A percentile compares a stretch with the other conserved stretches of the same genome.
Evolutionary conservation across 176 grass and related monocot genomes (phyloP).

Genomic region (Pharus latifolius): DNA sequence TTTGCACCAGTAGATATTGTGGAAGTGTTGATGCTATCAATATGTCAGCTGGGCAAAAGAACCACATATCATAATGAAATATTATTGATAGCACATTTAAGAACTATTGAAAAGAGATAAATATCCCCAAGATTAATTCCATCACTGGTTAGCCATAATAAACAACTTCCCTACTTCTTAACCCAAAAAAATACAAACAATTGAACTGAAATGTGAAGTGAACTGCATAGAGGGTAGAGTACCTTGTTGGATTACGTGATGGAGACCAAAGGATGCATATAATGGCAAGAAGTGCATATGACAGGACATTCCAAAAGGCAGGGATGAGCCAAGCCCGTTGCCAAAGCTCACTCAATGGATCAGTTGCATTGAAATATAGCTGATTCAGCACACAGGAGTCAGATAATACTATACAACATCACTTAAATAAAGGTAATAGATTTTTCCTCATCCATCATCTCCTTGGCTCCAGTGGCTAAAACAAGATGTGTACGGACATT

Average conservation of each 20-base stretch:
- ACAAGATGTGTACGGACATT: background rate
- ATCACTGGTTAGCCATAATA: background rate
- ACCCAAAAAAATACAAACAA: background rate
- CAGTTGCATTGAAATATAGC: constrained; percentile 96
- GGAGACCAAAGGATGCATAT: constrained; percentile 93
- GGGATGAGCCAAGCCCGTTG: constrained; percentile 94
- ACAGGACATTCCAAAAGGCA: constrained; percentile 89
- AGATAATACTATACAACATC: constrained; percentile 7
- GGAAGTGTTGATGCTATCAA: background rate
- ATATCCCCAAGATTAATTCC: background rate
- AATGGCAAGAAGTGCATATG: constrained; percentile 69
- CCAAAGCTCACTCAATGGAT: constrained; percentile 98
- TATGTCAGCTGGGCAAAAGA: background rate
- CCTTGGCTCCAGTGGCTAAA: background rate
- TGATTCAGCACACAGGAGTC: constrained; percentile 30
- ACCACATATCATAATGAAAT: background rate
- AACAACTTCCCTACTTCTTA: background rate
- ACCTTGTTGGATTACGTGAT: constrained; percentile 83
- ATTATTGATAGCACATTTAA: background rate
- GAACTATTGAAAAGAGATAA: constrained; percentile 7
- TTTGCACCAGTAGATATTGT: background rate
- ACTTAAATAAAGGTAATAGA: background rate
- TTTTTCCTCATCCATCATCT: background rate
- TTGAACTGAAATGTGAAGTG: constrained; percentile 7
- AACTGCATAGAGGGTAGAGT: background rate